Percentiles rank a stretch among this genome's conserved stretches.
These are phyloP conservation scores for Globisporangium iwayamae DNA, from an alignment of 352 stramenopile species.

Conservation along the genomic window DNA sequence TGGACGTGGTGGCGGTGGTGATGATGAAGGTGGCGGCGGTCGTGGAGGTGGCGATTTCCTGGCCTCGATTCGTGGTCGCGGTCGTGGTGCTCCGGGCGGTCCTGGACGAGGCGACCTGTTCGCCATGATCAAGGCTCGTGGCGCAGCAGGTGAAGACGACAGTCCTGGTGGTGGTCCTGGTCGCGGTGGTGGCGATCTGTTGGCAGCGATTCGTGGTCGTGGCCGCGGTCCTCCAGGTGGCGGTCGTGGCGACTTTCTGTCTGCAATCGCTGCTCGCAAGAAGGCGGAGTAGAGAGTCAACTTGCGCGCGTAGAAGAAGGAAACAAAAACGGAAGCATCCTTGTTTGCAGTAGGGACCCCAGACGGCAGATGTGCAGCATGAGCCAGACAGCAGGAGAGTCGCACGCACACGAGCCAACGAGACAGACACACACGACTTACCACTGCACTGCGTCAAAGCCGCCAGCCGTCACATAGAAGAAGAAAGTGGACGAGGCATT, in stretches of 20 bases:
- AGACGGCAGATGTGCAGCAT: slow-evolving; percentile 1
- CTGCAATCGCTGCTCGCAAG: slow-evolving; percentile 61
- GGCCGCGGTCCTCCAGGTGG: slow-evolving; percentile 28
- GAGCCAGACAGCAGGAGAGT: background rate
- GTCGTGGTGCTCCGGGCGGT: slow-evolving; percentile 37
- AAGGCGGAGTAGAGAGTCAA: slow-evolving; percentile 28
- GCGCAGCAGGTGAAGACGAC: slow-evolving; percentile 21
- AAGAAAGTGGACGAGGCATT: slow-evolving; percentile 3
- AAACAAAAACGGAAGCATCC: slow-evolving; percentile 6
- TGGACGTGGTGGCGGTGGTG: slow-evolving; percentile 35
- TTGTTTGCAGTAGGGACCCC: slow-evolving; percentile 20
- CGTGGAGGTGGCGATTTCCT: slow-evolving; percentile 42
- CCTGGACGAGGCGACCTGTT: slow-evolving; percentile 59
- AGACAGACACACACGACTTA: background rate
- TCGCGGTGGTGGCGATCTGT: slow-evolving; percentile 38
- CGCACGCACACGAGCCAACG: slow-evolving; percentile 2
- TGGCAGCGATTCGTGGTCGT: slow-evolving; percentile 53
- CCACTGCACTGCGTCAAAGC: background rate
- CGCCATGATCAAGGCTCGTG: slow-evolving; percentile 54
- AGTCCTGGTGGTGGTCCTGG: slow-evolving; percentile 26
- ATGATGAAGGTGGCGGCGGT: slow-evolving; percentile 29
- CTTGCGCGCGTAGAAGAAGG: background rate
- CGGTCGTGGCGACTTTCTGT: slow-evolving; percentile 46
- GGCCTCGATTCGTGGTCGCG: slow-evolving; percentile 51
- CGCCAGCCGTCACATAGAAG: slow-evolving; percentile 3